Base-by-base conservation (phyloP, 2,329 filamentous ascomycete genomes). In the Pseudogymnoascus sp. region DNA sequence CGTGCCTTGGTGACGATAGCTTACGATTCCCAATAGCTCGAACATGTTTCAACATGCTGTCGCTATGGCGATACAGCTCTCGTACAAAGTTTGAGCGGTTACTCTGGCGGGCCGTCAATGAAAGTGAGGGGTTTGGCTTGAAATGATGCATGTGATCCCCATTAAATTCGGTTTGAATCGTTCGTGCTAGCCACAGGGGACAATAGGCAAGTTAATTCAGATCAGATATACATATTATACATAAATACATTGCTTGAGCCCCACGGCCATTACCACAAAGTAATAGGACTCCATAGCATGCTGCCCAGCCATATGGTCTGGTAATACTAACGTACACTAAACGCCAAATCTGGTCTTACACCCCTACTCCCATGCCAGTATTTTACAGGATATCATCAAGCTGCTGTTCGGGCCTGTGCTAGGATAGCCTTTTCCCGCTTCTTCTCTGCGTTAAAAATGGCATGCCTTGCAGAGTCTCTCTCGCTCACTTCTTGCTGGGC, bases 121-220 rank as follows among this genome's bases (percentile, higher is more conserved):
- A 93, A 75, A 96, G 92, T 71, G 91, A 96, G 74, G 93, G 93
- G 2, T 97, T 97, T 81, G 92, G 92, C 33, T 80, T 97, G 74
- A 95, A 93, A 73, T 93, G 63, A 70, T 58, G 60, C n/a, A 64
- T 43, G 18, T 45, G 25, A 52, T 59, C 52, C 18, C 25, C 45
- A 23, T 28, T 18, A 18, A 16, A 18, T 7, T 25, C 21, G 28
- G 4, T 33, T 35, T 9, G 11, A 35, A 33, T 33, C 16, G 25
- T 31, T 55, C 28, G 49, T 35, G 28, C 2, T 33, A 55, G 28
- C 5, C 49, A 55, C 49, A 33, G 16, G 16, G 28, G 16, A 31
- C 25, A 55, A 55, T 35, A 55, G 28, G 16, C 33, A 18, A 45
- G 58, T 43, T 35, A 18, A 38, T 33, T 31, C 25, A 4, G 60